These are phyloP conservation scores for Hanseniaspora valbyensis DNA, from an alignment of 805 yeast genomes.

Conservation along the genomic window DNA sequence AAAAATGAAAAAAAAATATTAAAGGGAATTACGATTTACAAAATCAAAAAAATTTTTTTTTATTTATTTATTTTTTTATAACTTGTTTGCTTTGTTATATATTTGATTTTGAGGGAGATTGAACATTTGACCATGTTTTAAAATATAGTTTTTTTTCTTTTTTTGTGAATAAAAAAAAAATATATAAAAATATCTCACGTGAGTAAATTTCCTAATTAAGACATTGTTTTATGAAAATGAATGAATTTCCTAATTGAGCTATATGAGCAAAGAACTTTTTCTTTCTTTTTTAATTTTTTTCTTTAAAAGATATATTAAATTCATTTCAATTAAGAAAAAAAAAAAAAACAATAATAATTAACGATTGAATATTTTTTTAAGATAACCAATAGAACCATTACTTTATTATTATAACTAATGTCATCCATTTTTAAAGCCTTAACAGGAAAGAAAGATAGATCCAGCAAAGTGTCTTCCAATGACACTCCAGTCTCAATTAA, in stretches of 20 bases:
- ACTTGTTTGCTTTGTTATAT: too few species aligned
- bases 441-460: slow-evolving; percentile 35
- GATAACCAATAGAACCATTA: background rate
- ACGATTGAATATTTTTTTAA: background rate
- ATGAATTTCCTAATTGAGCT: background rate
- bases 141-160: too few species aligned
- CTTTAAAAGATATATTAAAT: too few species aligned
- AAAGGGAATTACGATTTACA: too few species aligned
- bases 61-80: too few species aligned
- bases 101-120: too few species aligned
- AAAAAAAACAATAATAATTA: background rate
- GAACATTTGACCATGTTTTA: too few species aligned
- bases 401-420: slow-evolving; percentile 31
- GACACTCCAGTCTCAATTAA: slow-evolving; percentile 51
- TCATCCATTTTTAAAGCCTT: slow-evolving; percentile 64
- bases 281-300: too few species aligned
- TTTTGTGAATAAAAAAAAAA: too few species aligned
- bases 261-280: background rate
- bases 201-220: background rate
- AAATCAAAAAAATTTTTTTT: too few species aligned
- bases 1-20: too few species aligned
- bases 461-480: slow-evolving; percentile 28
- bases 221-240: background rate
- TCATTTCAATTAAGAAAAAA: background rate
- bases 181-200: background rate